Percentiles rank a stretch among this genome's conserved stretches.
Evolutionary conservation across 805 yeast species (phyloP).

Genomic region (Lachancea quebecensis): DNA sequence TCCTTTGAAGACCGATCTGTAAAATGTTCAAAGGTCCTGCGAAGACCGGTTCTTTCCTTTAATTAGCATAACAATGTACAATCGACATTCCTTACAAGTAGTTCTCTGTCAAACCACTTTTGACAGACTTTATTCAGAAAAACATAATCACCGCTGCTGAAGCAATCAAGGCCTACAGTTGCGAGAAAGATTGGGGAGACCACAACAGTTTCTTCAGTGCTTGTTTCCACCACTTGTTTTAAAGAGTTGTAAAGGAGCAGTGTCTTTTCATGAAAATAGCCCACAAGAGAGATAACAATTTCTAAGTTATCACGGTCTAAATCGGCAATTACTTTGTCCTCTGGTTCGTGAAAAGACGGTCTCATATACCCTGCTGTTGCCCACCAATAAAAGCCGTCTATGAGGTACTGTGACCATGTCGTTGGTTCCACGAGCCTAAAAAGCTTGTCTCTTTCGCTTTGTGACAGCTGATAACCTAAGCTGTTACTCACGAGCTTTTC

Average conservation of each 20-base stretch:
- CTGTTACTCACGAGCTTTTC: slow-evolving; percentile 10
- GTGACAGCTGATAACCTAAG: slow-evolving; percentile 16
- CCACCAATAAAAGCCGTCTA: slow-evolving; percentile 27
- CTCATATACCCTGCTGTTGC: slow-evolving; percentile 25
- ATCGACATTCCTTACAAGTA: slow-evolving; percentile 7
- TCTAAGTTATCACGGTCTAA: slow-evolving; percentile 11
- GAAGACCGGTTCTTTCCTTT: background rate
- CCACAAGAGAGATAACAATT: slow-evolving; percentile 10
- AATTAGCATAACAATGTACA: slow-evolving; percentile 5
- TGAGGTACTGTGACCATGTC: slow-evolving; percentile 28
- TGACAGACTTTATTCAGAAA: slow-evolving; percentile 19
- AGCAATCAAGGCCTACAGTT: slow-evolving; percentile 27
- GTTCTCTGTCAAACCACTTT: slow-evolving; percentile 18
- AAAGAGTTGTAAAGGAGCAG: slow-evolving; percentile 12
- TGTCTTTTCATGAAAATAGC: slow-evolving; percentile 19
- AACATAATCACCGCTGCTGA: slow-evolving; percentile 26
- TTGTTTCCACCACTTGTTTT: slow-evolving; percentile 12
- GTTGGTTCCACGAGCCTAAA: slow-evolving; percentile 19
- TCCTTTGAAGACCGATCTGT: slow-evolving; percentile 19
- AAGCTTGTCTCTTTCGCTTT: slow-evolving; percentile 5
- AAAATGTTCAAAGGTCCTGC: background rate
- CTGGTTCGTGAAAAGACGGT: slow-evolving; percentile 21
- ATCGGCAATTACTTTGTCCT: slow-evolving; percentile 3
- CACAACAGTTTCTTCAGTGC: slow-evolving; percentile 12
- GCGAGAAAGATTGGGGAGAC: slow-evolving; percentile 18